phyloP scores from a whole-genome alignment of 2,329 filamentous ascomycete species.

The Epichloe sp. region DNA sequence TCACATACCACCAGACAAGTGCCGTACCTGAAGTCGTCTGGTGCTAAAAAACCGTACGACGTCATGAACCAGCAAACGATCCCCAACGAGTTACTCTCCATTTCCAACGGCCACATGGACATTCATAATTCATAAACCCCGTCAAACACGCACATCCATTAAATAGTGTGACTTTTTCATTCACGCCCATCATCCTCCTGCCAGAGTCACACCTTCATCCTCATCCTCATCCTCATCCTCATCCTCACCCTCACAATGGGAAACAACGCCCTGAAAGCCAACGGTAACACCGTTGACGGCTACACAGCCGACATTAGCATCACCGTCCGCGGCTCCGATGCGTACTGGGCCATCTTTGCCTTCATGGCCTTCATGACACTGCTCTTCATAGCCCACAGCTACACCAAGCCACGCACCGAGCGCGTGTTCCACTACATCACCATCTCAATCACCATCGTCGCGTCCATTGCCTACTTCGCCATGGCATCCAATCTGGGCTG shows the following conservation, averaged over 20 bases:
- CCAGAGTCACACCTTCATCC: not conserved
- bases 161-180: not conserved
- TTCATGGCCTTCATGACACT: slow-evolving; percentile 44
- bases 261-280: slow-evolving; percentile 33
- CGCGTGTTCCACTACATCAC: slow-evolving; percentile 44
- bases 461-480: slow-evolving; percentile 37
- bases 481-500: slow-evolving; percentile 38
- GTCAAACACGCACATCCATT: not conserved
- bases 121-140: too few species aligned
- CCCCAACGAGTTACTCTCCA: too few species aligned
- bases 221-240: too few species aligned
- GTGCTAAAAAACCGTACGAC: not conserved
- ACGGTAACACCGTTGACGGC: slow-evolving; percentile 28
- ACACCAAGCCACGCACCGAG: slow-evolving; percentile 40
- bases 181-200: not conserved
- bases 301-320: slow-evolving; percentile 41
- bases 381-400: slow-evolving; percentile 35
- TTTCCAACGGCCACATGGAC: too few species aligned
- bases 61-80: not conserved
- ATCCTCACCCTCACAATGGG: slow-evolving; percentile 8
- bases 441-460: slow-evolving; percentile 22
- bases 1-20: not conserved
- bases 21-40: not conserved
- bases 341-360: slow-evolving; percentile 48
- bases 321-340: slow-evolving; percentile 45